Conservation (phyloP, 768 basidiomycete genomes). For the Tylopilus intermedius region DNA sequence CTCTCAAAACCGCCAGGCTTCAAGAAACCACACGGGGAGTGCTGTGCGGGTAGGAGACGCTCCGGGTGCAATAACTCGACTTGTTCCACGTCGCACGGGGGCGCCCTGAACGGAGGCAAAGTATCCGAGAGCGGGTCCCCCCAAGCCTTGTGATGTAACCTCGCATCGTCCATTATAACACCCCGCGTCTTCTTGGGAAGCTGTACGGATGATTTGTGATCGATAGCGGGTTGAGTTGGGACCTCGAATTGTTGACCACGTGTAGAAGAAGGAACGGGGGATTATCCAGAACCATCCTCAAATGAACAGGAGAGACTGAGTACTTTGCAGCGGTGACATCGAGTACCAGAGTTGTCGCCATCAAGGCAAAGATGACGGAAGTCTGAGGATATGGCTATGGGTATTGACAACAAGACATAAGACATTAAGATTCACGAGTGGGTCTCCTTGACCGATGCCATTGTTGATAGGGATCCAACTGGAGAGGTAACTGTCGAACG, state of each 20-base stretch:
- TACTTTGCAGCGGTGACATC: slow-evolving; percentile 50
- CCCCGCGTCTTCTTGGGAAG: slow-evolving; percentile 20
- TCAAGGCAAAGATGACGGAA: slow-evolving; percentile 27
- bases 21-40: slow-evolving; percentile 37
- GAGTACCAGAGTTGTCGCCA: slow-evolving; percentile 30
- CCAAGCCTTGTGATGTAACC: slow-evolving; percentile 21
- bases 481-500: no score
- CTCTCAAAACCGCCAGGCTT: slow-evolving; percentile 39
- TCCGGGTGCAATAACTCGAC: slow-evolving; percentile 32
- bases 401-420: no score
- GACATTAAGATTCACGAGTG: no score
- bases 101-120: slow-evolving; percentile 18
- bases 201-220: slow-evolving; percentile 24
- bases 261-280: slow-evolving; percentile 14
- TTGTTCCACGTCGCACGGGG: slow-evolving; percentile 20
- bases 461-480: no score
- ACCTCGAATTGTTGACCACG: slow-evolving; percentile 20
- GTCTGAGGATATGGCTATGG: no score
- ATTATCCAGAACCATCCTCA: slow-evolving; percentile 27
- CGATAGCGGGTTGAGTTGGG: slow-evolving; percentile 14
- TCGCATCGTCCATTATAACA: slow-evolving; percentile 20
- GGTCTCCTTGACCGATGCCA: no score
- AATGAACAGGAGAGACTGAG: slow-evolving; percentile 44
- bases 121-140: slow-evolving; percentile 11
- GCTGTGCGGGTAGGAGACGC: slow-evolving; percentile 33